A percentile compares a stretch with the other conserved stretches of the same genome.
Evolutionary conservation across 306 rosid species (phyloP).

Genomic region (Astragalus glycyphyllos): DNA sequence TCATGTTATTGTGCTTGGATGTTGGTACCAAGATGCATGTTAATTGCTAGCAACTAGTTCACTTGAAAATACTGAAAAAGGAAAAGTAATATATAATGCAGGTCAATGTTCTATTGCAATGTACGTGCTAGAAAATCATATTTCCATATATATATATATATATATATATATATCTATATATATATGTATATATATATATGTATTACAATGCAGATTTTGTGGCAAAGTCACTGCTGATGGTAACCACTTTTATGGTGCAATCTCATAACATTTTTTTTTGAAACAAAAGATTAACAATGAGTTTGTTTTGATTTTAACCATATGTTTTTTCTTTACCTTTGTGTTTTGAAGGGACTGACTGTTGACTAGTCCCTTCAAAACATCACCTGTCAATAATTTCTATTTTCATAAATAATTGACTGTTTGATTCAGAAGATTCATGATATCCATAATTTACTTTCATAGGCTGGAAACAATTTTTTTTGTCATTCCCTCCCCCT

Average conservation of each 20-base stretch:
- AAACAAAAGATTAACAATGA: conserved; percentile 12
- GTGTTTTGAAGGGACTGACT: neutral
- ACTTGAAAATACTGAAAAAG: conserved; percentile 17
- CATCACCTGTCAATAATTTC: conserved; percentile 3
- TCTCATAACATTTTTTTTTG: neutral
- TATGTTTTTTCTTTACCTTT: conserved; percentile 8
- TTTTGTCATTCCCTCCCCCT: conserved; percentile 5
- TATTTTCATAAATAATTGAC: conserved; percentile 16
- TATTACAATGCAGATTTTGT: conserved; percentile 23
- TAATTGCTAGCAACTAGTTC: conserved; percentile 13
- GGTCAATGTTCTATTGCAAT: conserved; percentile 19
- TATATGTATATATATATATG: too few relatives aligned
- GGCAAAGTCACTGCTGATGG: conserved; percentile 24
- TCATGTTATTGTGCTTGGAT: neutral
- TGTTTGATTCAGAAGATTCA: conserved; percentile 25
- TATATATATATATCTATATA: too few relatives aligned
- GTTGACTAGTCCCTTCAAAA: conserved; percentile 6
- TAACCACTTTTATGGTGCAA: conserved; percentile 26
- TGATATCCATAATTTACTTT: conserved; percentile 21
- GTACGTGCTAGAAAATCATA: neutral
- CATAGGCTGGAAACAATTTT: conserved; percentile 15
- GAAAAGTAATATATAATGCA: conserved; percentile 5
- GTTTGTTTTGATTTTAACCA: neutral
- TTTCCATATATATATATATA: too few relatives aligned
- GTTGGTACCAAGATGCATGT: conserved; percentile 28